Conservation (phyloP, 2,329 filamentous ascomycete species). For the Microcera coccophila region DNA sequence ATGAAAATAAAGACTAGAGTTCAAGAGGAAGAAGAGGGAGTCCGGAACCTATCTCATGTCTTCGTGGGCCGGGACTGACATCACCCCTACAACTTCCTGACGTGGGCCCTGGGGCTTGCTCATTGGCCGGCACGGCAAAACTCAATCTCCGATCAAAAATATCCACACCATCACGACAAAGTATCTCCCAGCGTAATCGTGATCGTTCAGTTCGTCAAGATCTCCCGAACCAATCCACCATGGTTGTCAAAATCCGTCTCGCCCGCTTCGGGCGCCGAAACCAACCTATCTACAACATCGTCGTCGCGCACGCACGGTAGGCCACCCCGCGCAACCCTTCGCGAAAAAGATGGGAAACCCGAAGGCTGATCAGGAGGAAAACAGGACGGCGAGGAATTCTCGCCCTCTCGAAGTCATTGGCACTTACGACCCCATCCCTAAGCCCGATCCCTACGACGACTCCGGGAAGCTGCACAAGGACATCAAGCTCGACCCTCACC, state of each 20-base stretch:
- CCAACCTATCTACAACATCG: conserved; percentile 94
- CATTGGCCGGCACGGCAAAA: conserved; percentile 37
- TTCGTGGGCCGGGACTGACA: conserved; percentile 11
- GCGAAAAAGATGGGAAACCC: background rate
- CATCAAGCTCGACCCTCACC: conserved; percentile 74
- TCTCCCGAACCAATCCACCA: conserved; percentile 35
- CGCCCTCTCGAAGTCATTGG: conserved; percentile 91
- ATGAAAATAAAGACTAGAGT: background rate
- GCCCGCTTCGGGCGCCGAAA: conserved; percentile 89
- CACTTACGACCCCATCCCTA: conserved; percentile 67
- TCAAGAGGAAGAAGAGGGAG: background rate
- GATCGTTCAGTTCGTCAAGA: conserved; percentile 12
- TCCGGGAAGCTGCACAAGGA: conserved; percentile 80
- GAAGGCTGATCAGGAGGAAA: conserved; percentile 2
- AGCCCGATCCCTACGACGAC: conserved; percentile 55
- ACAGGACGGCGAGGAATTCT: conserved; percentile 77
- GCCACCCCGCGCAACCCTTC: conserved; percentile 18
- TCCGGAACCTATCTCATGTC: background rate
- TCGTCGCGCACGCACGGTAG: conserved; percentile 88
- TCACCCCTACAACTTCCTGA: conserved; percentile 8
- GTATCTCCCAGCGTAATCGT: conserved; percentile 1
- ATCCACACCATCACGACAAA: conserved; percentile 21
- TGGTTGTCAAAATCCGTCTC: conserved; percentile 93
- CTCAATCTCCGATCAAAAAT: conserved; percentile 32
- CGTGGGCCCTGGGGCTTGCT: conserved; percentile 1